These are phyloP conservation scores for Cordyceps cicadae DNA, from an alignment of 2,329 filamentous ascomycete genomes.

Conservation along the genomic window DNA sequence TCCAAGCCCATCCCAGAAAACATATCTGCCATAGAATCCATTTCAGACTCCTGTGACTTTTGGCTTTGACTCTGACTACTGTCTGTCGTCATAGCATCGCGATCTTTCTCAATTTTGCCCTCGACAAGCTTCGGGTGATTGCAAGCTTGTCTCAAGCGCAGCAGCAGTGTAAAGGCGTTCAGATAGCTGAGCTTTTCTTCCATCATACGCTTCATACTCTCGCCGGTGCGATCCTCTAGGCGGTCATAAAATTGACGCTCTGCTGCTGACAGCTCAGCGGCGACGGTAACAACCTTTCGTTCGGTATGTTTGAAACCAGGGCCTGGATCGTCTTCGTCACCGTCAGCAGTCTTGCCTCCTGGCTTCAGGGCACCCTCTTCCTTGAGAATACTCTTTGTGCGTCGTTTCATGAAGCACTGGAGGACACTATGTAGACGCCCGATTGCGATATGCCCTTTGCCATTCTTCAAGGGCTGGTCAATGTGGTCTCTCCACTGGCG, in stretches of 20 bases:
- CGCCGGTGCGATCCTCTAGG: conserved; percentile 75
- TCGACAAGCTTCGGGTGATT: conserved; percentile 88
- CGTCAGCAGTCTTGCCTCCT: conserved; percentile 52
- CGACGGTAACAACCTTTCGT: conserved; percentile 75
- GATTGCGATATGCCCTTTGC: conserved; percentile 82
- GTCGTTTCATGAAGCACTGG: conserved; percentile 95
- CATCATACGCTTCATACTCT: conserved; percentile 85
- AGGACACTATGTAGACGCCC: conserved; percentile 75
- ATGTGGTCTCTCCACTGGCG: conserved; percentile 88
- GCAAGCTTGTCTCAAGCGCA: conserved; percentile 85
- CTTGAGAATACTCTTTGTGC: conserved; percentile 94
- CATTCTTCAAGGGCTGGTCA: conserved; percentile 79
- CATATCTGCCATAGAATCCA: conserved; percentile 78
- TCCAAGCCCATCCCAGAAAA: conserved; percentile 76
- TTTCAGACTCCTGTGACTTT: conserved; percentile 50
- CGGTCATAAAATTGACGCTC: conserved; percentile 82
- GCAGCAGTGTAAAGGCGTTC: conserved; percentile 82
- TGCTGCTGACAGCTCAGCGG: conserved; percentile 66
- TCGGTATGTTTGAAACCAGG: conserved; percentile 84
- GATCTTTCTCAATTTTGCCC: conserved; percentile 77
- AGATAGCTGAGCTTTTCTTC: conserved; percentile 78
- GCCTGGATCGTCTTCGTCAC: conserved; percentile 40
- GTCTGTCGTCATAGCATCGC: conserved; percentile 68
- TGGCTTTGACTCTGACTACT: conserved; percentile 39
- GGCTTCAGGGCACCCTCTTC: conserved; percentile 73